Conservation (phyloP, 148 eudicot genomes). For the Nepenthes mirabilis region DNA sequence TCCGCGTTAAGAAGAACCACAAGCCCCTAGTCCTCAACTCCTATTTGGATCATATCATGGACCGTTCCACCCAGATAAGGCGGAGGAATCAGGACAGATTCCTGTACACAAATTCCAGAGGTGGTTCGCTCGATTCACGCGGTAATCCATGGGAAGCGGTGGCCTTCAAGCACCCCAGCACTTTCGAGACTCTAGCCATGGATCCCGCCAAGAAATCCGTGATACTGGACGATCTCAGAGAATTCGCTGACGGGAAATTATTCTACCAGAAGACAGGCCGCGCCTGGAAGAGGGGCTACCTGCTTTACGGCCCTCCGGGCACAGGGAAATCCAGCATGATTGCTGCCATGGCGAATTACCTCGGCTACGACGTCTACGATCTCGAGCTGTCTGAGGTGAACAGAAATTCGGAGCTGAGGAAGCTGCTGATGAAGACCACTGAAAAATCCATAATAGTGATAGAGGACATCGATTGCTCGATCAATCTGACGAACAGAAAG, state of each 20-base stretch:
- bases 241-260: conserved; percentile 50
- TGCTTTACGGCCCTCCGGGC: conserved; percentile 86
- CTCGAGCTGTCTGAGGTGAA: conserved; percentile 77
- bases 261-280: conserved; percentile 79
- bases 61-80: conserved; percentile 38
- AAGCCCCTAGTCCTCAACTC: conserved; percentile 26
- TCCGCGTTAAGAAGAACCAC: conserved; percentile 41
- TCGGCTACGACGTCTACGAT: conserved; percentile 78
- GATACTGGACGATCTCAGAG: conserved; percentile 52
- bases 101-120: conserved; percentile 71
- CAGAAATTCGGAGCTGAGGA: conserved; percentile 66
- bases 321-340: conserved; percentile 97
- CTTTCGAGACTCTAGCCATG: conserved; percentile 78
- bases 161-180: conserved; percentile 90
- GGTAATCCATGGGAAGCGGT: conserved; percentile 93
- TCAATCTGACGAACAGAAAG: conserved; percentile 38
- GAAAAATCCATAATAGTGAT: conserved; percentile 88
- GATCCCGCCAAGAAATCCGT: conserved; percentile 47
- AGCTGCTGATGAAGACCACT: conserved; percentile 80
- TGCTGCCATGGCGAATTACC: conserved; percentile 85
- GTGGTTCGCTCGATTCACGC: conserved; percentile 59
- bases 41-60: conserved; percentile 59
- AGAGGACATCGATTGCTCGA: conserved; percentile 88
- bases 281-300: conserved; percentile 89
- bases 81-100: conserved; percentile 53